A percentile compares a stretch with the other conserved stretches of the same genome.
These are phyloP conservation scores for Nakataea oryzae DNA, from an alignment of 2,329 filamentous ascomycete genomes.

Conservation along the genomic window DNA sequence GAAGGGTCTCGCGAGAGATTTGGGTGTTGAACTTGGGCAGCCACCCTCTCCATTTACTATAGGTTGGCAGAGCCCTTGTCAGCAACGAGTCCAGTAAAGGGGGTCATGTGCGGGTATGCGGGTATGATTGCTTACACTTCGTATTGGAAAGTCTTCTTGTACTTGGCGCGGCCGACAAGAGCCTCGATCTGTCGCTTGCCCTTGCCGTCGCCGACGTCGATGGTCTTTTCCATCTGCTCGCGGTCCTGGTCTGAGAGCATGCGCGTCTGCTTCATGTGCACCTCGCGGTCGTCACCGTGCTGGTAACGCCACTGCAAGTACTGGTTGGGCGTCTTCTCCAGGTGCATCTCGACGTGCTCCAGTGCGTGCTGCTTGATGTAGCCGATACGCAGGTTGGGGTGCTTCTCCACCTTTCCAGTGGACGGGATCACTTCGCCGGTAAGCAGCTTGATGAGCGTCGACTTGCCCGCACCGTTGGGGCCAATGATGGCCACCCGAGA, in stretches of 20 bases:
- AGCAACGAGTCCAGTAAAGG: neutral
- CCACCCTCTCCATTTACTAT: conserved; percentile 77
- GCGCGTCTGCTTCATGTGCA: conserved; percentile 95
- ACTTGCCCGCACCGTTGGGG: conserved; percentile 95
- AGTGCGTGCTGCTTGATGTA: conserved; percentile 99
- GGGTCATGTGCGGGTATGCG: neutral
- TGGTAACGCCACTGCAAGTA: conserved; percentile 98
- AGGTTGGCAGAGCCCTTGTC: conserved; percentile 11
- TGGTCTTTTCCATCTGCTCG: conserved; percentile 80
- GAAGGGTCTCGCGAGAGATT: conserved; percentile 84
- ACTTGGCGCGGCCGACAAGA: conserved; percentile 94
- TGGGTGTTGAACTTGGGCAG: conserved; percentile 89
- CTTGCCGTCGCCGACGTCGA: conserved; percentile 78
- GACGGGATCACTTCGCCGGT: conserved; percentile 86
- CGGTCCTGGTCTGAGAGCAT: conserved; percentile 76
- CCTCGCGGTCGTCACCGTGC: conserved; percentile 93
- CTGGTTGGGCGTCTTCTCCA: conserved; percentile 98
- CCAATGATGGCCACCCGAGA: conserved; percentile 95
- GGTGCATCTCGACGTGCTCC: conserved; percentile 98
- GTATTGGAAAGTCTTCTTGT: conserved; percentile 98
- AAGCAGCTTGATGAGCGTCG: conserved; percentile 92
- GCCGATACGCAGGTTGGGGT: conserved; percentile 95
- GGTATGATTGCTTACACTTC: conserved; percentile 57
- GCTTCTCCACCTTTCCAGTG: conserved; percentile 85
- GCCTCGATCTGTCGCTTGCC: conserved; percentile 70